Base-by-base conservation (phyloP, 1,284 basidiomycete species). In the Fomitiporia mediterranea region DNA sequence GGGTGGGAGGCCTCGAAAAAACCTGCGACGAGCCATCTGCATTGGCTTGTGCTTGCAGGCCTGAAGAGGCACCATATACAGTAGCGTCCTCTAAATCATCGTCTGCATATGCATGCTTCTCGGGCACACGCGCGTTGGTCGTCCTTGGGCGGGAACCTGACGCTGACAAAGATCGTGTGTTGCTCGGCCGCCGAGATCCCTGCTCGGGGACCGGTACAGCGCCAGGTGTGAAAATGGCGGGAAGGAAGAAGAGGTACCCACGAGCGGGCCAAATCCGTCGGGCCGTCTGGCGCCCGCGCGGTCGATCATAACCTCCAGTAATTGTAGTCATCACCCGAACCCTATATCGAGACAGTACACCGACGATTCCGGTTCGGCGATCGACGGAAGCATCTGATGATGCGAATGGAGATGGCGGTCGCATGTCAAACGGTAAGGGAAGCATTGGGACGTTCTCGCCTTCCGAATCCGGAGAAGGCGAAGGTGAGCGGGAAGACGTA, bases 171-270 rank as follows among this genome's bases (percentile, higher is more conserved):
- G 62, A 55, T 4, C 64, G 68, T 8, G 65, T 64, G 40, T 58
- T 64, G 49, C 63, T 66, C 68, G 25, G 69, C 69, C 48, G 68
- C 68, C 8, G 68, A 68, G 62, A 65, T 63, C 62, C 51, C 59
- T 50, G 39, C 8, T 53, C 58, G 27, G 78, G 67, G 61, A 84
- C 79, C 52, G 80, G 69, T 58, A 78, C 76, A 42, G 74, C 74
- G 2, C 76, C 69, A 52, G 78, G 73, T 2, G 83, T 76, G 66
- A 89, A 85, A 63, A 89, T 84, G n/a, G 89, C 86, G 34, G 88
- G 89, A 46, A 91, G 77, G 76, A 91, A 90, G 71, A 89, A 90
- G 53, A 91, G 70, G 34, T 89, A 80, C 30, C 85, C 83, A 37
- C 83, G 63, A 40, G 53, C 48, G 4, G 59, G 77, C 50, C 76